Percentiles rank a stretch among this genome's conserved stretches.
Evolutionary conservation across 2,329 filamentous ascomycete genomes (phyloP).

Genomic region (Nakataea oryzae): DNA sequence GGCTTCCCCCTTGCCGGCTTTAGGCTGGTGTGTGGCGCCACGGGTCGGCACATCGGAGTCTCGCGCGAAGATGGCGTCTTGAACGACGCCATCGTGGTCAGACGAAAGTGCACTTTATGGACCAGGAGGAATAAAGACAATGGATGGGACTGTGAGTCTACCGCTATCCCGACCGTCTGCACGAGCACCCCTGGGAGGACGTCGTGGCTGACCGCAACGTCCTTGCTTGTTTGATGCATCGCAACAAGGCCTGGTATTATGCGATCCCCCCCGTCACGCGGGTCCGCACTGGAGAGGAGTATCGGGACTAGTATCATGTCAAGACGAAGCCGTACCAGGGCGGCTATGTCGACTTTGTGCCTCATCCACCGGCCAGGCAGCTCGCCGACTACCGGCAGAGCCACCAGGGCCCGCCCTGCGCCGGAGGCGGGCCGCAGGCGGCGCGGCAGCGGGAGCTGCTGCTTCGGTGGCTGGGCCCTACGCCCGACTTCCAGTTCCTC

Average conservation of each 20-base stretch:
- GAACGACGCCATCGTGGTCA: slow-evolving; percentile 11
- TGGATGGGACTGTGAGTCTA: slow-evolving; percentile 13
- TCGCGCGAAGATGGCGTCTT: slow-evolving; percentile 10
- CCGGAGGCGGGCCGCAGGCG: too few relatives aligned
- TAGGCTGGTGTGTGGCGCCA: slow-evolving; percentile 12
- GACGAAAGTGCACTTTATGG: slow-evolving; percentile 14
- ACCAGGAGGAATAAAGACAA: slow-evolving; percentile 6
- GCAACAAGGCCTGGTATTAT: slow-evolving; percentile 10
- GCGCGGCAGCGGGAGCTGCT: neutral
- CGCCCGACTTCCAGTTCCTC: slow-evolving; percentile 13
- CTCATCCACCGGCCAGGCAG: slow-evolving; percentile 1
- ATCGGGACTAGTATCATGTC: slow-evolving; percentile 7
- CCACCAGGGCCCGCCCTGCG: slow-evolving; percentile 11
- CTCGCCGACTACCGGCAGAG: slow-evolving; percentile 6
- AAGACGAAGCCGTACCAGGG: slow-evolving; percentile 12
- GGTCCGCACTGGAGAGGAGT: slow-evolving; percentile 10
- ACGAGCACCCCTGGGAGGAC: too few relatives aligned
- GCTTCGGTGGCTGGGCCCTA: slow-evolving; percentile 9
- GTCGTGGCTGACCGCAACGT: neutral
- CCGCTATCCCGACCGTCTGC: neutral
- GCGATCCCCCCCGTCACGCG: slow-evolving; percentile 12
- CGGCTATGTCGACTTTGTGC: slow-evolving; percentile 16
- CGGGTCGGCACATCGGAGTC: slow-evolving; percentile 14
- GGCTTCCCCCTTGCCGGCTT: slow-evolving; percentile 11
- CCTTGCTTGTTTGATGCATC: too few relatives aligned